A percentile compares a stretch with the other conserved stretches of the same genome.
These are phyloP conservation scores for Termitomyces sp. DNA, from an alignment of 768 basidiomycete genomes.

Conservation along the genomic window DNA sequence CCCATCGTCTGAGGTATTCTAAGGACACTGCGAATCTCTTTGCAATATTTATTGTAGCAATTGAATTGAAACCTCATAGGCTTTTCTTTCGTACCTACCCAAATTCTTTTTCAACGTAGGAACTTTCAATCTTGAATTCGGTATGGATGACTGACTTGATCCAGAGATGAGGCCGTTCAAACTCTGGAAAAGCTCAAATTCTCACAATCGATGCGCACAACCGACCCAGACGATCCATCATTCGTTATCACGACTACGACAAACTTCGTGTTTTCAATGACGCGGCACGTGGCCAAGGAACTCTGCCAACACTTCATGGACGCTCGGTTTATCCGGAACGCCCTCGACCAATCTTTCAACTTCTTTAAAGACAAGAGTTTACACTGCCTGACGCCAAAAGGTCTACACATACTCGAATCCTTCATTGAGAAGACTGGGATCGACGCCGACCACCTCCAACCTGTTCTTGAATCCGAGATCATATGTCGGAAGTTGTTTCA, in stretches of 20 bases:
- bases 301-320: constrained; percentile 56
- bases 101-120: constrained; percentile 10
- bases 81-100: constrained; percentile 7
- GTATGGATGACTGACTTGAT: background rate
- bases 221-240: constrained; percentile 7
- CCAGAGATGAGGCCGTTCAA: constrained; percentile 11
- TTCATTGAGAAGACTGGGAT: constrained; percentile 55
- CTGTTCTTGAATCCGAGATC: constrained; percentile 63
- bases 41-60: constrained; percentile 11
- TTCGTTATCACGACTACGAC: constrained; percentile 11
- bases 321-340: constrained; percentile 62
- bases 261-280: constrained; percentile 13
- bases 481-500: constrained; percentile 78
- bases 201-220: constrained; percentile 10
- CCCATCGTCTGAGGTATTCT: background rate
- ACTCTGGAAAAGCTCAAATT: constrained; percentile 9
- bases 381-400: constrained; percentile 62
- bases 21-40: constrained; percentile 12
- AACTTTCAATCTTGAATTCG: background rate
- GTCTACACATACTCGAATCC: constrained; percentile 64
- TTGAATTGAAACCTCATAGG: constrained; percentile 9
- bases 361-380: constrained; percentile 64
- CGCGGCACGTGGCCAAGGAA: constrained; percentile 4
- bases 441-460: constrained; percentile 39
- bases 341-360: constrained; percentile 46